These are phyloP conservation scores for Rhodofomes roseus DNA, from an alignment of 1,284 basidiomycete genomes.

Conservation along the genomic window DNA sequence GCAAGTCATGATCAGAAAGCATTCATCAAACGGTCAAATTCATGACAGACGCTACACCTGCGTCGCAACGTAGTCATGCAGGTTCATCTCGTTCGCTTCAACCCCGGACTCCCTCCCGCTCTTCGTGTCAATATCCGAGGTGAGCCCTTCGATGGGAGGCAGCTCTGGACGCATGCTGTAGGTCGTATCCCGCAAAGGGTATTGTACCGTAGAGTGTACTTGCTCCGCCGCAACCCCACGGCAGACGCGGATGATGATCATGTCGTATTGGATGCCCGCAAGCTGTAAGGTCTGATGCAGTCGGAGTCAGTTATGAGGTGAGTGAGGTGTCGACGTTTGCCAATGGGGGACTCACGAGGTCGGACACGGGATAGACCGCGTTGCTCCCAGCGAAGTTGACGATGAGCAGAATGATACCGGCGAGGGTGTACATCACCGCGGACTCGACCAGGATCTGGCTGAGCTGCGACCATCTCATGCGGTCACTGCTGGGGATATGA, in stretches of 20 bases:
- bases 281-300: background rate
- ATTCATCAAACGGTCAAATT: background rate
- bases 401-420: conserved; percentile 31
- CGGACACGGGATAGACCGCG: conserved; percentile 23
- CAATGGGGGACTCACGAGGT: background rate
- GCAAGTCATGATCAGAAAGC: background rate
- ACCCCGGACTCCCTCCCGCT: background rate
- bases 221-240: background rate
- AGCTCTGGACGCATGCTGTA: background rate
- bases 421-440: conserved; percentile 34
- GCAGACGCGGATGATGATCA: conserved; percentile 28
- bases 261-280: conserved; percentile 36
- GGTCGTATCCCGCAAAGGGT: background rate
- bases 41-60: background rate
- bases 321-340: background rate
- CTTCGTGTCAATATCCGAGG: background rate
- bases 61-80: background rate
- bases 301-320: background rate
- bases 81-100: no score
- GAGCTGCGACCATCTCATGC: background rate
- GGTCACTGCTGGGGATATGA: background rate
- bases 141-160: background rate
- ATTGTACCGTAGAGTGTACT: background rate
- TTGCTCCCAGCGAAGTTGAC: conserved; percentile 34
- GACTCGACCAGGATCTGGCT: conserved; percentile 36